Evolutionary conservation across 2,329 filamentous ascomycete genomes (phyloP).

Genomic region (Trichoderma cornu-damae): DNA sequence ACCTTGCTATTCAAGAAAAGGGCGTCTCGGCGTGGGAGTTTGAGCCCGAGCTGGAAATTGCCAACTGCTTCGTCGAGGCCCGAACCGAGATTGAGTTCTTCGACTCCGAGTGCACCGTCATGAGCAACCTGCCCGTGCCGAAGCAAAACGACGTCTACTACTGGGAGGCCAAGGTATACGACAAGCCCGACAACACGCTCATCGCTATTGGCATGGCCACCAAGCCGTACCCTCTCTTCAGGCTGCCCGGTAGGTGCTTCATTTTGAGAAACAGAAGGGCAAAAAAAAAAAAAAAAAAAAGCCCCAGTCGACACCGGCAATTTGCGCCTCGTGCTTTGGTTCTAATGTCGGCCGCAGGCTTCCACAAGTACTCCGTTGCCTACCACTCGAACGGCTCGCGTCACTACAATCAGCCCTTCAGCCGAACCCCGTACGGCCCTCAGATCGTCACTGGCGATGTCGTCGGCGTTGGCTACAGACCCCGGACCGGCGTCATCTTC

Average conservation of each 20-base stretch:
- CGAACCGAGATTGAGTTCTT: slow-evolving; percentile 99
- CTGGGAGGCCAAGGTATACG: slow-evolving; percentile 98
- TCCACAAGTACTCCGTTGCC: slow-evolving; percentile 86
- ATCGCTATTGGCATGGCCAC: slow-evolving; percentile 92
- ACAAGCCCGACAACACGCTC: slow-evolving; percentile 84
- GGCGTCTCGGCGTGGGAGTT: slow-evolving; percentile 99
- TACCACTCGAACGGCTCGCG: slow-evolving; percentile 85
- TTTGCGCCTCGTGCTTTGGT: slow-evolving; percentile 1
- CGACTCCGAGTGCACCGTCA: slow-evolving; percentile 94
- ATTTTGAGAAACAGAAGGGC: too few species aligned
- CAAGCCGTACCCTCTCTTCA: slow-evolving; percentile 93
- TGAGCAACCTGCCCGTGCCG: slow-evolving; percentile 92
- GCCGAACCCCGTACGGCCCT: slow-evolving; percentile 72
- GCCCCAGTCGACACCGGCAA: too few species aligned
- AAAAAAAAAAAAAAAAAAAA: too few species aligned
- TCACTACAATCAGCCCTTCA: slow-evolving; percentile 90
- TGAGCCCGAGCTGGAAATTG: slow-evolving; percentile 96
- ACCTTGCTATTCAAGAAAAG: slow-evolving; percentile 97
- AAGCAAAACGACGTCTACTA: slow-evolving; percentile 99
- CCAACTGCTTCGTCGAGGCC: slow-evolving; percentile 96
- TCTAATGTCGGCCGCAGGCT: slow-evolving; percentile 47
- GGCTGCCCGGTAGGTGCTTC: slow-evolving; percentile 70
- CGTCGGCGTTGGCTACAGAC: slow-evolving; percentile 89
- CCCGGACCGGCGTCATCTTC: slow-evolving; percentile 90
- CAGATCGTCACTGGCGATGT: slow-evolving; percentile 89